These are phyloP conservation scores for Sclerotinia trifoliorum DNA, from an alignment of 2,329 filamentous ascomycete species.

Conservation along the genomic window DNA sequence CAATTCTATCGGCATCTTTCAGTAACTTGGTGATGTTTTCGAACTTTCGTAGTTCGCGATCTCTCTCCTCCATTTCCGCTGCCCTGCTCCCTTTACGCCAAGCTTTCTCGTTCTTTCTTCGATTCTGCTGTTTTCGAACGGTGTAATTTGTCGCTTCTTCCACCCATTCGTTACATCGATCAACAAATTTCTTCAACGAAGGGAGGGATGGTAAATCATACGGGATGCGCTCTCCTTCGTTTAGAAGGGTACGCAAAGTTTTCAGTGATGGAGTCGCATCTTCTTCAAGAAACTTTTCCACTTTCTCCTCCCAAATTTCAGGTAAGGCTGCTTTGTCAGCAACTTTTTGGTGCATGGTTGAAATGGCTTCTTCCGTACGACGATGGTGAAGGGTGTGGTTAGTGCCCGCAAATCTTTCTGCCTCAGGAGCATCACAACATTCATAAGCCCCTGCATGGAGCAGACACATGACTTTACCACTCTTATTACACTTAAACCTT, in stretches of 20 bases:
- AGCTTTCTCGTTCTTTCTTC: constrained; percentile 87
- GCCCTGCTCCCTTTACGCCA: constrained; percentile 76
- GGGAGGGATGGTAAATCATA: constrained; percentile 81
- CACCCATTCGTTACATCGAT: constrained; percentile 95
- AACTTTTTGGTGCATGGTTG: constrained; percentile 68
- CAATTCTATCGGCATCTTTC: constrained; percentile 77
- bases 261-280: constrained; percentile 84
- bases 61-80: constrained; percentile 78
- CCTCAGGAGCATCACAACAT: constrained; percentile 70
- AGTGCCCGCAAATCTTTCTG: constrained; percentile 65
- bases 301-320: constrained; percentile 86
- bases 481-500: constrained; percentile 79
- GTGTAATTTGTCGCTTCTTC: constrained; percentile 96
- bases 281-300: constrained; percentile 79
- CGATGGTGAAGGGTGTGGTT: constrained; percentile 77
- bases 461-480: constrained; percentile 79
- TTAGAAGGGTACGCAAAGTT: constrained; percentile 75
- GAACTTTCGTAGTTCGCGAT: constrained; percentile 82
- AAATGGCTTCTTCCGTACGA: constrained; percentile 69
- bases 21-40: constrained; percentile 85
- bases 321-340: constrained; percentile 83
- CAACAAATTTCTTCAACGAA: constrained; percentile 83
- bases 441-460: constrained; percentile 75
- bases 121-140: constrained; percentile 94
- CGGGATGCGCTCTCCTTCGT: constrained; percentile 94